phyloP scores from a whole-genome alignment of 2,329 filamentous ascomycete species.

The Rugonectria rugulosa region DNA sequence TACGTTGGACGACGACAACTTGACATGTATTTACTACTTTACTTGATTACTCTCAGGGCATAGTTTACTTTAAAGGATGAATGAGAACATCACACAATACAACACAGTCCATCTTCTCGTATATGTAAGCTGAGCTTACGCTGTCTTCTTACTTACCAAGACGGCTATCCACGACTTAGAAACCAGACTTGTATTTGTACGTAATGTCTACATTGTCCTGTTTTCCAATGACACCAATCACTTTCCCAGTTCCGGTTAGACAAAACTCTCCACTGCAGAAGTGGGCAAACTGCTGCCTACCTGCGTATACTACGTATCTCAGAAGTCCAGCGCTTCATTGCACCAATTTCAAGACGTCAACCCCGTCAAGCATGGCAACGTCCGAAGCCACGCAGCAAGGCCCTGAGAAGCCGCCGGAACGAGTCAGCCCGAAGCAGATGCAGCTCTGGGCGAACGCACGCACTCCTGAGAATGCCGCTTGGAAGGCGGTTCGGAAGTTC shows the following conservation, averaged over 20 bases:
- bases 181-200: not conserved
- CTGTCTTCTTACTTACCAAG: too few relatives aligned
- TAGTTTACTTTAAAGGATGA: too few relatives aligned
- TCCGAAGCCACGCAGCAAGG: not conserved
- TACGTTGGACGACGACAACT: too few relatives aligned
- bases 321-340: not conserved
- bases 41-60: too few relatives aligned
- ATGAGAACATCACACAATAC: too few relatives aligned
- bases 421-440: not conserved
- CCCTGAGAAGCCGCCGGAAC: not conserved
- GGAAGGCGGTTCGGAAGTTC: not conserved
- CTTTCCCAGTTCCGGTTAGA: conserved; percentile 9
- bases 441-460: conserved; percentile 9
- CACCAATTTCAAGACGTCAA: too few relatives aligned
- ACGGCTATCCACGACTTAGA: too few relatives aligned
- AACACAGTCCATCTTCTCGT: too few relatives aligned
- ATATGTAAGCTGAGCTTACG: too few relatives aligned
- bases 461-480: not conserved
- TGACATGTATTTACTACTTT: too few relatives aligned
- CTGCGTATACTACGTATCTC: not conserved
- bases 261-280: conserved; percentile 7
- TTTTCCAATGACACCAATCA: not conserved
- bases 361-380: conserved; percentile 8
- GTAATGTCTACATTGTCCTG: not conserved
- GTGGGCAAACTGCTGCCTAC: not conserved